A percentile compares a stretch with the other conserved stretches of the same genome.
Conservation (phyloP, 345 rosid genomes). For the Bruguiera parviflora region DNA sequence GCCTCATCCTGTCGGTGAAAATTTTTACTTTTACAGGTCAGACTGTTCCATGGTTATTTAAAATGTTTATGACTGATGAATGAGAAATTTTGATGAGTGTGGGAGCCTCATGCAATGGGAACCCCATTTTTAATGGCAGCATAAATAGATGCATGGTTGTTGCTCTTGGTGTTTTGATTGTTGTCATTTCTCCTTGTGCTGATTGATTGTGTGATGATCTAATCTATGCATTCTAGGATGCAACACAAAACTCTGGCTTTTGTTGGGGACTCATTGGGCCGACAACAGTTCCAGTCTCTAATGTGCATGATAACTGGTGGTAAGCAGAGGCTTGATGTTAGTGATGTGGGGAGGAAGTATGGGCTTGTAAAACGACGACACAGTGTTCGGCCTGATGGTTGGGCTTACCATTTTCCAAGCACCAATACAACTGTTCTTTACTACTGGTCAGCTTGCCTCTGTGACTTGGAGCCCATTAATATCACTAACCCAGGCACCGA, state of each 20-base stretch:
- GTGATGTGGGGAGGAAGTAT: slow-evolving; percentile 57
- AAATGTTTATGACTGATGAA: slow-evolving; percentile 6
- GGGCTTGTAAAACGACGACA: slow-evolving; percentile 50
- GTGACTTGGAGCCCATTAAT: slow-evolving; percentile 60
- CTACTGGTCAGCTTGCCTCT: slow-evolving; percentile 73
- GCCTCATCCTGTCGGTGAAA: not conserved
- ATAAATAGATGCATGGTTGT: no score
- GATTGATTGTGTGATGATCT: slow-evolving; percentile 3
- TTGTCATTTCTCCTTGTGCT: not conserved
- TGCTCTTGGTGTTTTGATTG: no score
- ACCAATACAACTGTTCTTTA: slow-evolving; percentile 68
- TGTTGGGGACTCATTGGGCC: slow-evolving; percentile 83
- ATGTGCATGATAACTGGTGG: slow-evolving; percentile 84
- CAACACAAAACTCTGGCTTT: slow-evolving; percentile 66
- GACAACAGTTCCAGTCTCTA: slow-evolving; percentile 80
- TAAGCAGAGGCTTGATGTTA: slow-evolving; percentile 38
- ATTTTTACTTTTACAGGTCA: not conserved
- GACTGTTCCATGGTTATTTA: slow-evolving; percentile 1
- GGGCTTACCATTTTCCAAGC: slow-evolving; percentile 69
- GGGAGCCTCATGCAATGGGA: no score
- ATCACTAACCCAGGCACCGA: slow-evolving; percentile 43
- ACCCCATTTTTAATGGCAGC: no score
- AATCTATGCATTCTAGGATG: slow-evolving; percentile 49
- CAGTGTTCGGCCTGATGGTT: slow-evolving; percentile 61
- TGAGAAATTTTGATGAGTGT: not conserved